phyloP scores from a whole-genome alignment of 2,329 filamentous ascomycete genomes.

The Aphanoascus verrucosus region DNA sequence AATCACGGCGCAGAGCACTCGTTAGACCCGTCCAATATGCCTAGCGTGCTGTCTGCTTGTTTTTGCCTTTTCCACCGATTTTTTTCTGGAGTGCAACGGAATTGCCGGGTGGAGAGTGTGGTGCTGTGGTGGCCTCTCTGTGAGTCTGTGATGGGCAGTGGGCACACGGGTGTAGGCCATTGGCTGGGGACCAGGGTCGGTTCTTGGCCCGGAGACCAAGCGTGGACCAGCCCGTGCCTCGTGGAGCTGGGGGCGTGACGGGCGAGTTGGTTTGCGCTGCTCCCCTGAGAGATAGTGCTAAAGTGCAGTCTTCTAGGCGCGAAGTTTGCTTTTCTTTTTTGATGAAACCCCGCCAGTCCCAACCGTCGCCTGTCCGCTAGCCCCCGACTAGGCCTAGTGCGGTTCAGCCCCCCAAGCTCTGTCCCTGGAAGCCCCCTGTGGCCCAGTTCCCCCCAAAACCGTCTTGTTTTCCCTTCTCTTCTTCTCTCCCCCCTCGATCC shows the following conservation, averaged over 20 bases:
- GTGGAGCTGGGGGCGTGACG: not conserved
- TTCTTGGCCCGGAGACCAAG: not conserved
- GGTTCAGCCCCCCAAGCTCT: not conserved
- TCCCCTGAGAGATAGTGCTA: not conserved
- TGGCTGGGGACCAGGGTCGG: not conserved
- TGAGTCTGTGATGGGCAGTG: not conserved
- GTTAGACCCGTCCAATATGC: not conserved
- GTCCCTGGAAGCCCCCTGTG: not conserved
- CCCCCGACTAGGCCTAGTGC: not conserved
- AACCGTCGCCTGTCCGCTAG: not conserved
- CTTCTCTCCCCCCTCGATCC: not conserved
- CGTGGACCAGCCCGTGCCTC: not conserved
- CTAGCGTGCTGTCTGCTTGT: constrained; percentile 10
- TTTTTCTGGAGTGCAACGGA: constrained; percentile 4
- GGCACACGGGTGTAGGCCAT: not conserved
- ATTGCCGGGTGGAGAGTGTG: not conserved
- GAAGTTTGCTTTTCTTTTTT: not conserved
- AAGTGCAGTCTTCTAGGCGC: not conserved
- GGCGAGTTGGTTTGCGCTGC: not conserved
- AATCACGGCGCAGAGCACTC: constrained; percentile 1
- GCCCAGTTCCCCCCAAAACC: not conserved
- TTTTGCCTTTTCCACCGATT: constrained; percentile 12
- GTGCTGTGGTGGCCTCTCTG: not conserved
- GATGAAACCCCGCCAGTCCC: not conserved
- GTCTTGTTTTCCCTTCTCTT: constrained; percentile 6